phyloP scores from a whole-genome alignment of 192 early-diverging fungal genomes.

The Coemansia sp. region DNA sequence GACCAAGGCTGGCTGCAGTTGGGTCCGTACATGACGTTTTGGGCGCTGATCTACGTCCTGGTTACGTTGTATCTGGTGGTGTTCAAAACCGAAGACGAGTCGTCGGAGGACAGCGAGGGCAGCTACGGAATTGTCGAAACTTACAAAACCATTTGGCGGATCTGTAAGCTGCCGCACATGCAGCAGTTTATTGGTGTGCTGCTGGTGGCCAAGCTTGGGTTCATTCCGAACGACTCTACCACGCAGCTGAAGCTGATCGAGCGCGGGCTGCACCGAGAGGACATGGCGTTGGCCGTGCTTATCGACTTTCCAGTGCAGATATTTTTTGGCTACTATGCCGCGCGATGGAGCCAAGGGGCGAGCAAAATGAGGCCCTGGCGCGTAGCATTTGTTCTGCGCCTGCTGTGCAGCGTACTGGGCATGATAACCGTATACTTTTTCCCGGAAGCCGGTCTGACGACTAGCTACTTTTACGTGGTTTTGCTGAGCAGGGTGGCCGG shows the following conservation, averaged over 20 bases:
- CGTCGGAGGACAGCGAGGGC: slow-evolving; percentile 42
- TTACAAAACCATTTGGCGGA: slow-evolving; percentile 88
- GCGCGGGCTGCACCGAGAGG: slow-evolving; percentile 91
- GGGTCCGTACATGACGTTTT: slow-evolving; percentile 86
- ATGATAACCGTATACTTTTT: slow-evolving; percentile 82
- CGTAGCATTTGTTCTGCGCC: slow-evolving; percentile 81
- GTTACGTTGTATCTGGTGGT: slow-evolving; percentile 81
- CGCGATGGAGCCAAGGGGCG: slow-evolving; percentile 86
- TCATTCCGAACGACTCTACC: slow-evolving; percentile 92
- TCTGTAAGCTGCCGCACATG: slow-evolving; percentile 87
- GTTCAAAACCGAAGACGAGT: slow-evolving; percentile 71
- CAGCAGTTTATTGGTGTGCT: slow-evolving; percentile 73
- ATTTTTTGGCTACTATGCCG: slow-evolving; percentile 96
- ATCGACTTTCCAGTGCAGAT: slow-evolving; percentile 97
- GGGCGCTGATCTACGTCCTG: slow-evolving; percentile 84
- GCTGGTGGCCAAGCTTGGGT: slow-evolving; percentile 88
- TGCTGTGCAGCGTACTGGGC: slow-evolving; percentile 71
- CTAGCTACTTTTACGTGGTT: slow-evolving; percentile 72
- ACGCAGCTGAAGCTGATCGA: slow-evolving; percentile 93
- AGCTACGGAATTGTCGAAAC: slow-evolving; percentile 64
- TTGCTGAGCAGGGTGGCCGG: slow-evolving; percentile 73
- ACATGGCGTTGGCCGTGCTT: slow-evolving; percentile 85
- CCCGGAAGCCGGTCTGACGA: slow-evolving; percentile 62
- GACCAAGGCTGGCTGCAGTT: slow-evolving; percentile 73
- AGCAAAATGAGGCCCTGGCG: slow-evolving; percentile 89